Conservation (phyloP, 441 rosid species). For the Mallotus japonicus region DNA sequence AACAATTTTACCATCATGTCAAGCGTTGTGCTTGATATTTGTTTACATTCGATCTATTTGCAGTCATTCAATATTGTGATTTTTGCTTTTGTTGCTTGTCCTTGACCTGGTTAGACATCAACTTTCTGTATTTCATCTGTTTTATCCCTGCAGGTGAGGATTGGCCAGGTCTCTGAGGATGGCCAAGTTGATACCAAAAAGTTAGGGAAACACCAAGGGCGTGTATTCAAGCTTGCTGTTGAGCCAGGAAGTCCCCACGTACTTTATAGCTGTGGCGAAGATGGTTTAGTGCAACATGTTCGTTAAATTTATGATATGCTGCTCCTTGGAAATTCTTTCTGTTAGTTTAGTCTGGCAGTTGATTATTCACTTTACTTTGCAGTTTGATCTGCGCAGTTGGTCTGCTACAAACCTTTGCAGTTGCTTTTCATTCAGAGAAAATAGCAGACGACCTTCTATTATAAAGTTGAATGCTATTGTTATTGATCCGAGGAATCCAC, state of each 20-base stretch:
- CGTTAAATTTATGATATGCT: constrained; percentile 29
- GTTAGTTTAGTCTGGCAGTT: constrained; percentile 10
- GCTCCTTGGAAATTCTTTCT: background rate
- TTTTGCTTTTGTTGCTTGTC: background rate
- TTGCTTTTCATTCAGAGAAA: constrained; percentile 43
- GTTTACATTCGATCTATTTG: background rate
- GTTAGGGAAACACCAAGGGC: constrained; percentile 59
- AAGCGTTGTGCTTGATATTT: too few relatives aligned
- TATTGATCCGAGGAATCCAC: constrained; percentile 59
- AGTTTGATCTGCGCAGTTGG: constrained; percentile 65
- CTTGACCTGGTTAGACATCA: background rate
- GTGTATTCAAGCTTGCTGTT: constrained; percentile 58
- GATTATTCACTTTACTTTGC: constrained; percentile 23
- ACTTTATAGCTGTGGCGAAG: constrained; percentile 70
- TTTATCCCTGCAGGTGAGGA: constrained; percentile 47
- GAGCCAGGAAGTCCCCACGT: constrained; percentile 71
- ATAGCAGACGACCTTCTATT: constrained; percentile 40
- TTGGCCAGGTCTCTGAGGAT: constrained; percentile 52
- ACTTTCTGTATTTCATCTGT: background rate
- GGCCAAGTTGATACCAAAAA: constrained; percentile 47
- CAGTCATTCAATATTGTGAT: background rate
- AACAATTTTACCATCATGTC: too few relatives aligned
- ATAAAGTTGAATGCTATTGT: constrained; percentile 50
- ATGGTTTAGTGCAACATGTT: constrained; percentile 77
- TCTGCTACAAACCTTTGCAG: constrained; percentile 45